Conservation (phyloP, 495 filamentous ascomycete species). For the Astrothelium macrocarpum region DNA sequence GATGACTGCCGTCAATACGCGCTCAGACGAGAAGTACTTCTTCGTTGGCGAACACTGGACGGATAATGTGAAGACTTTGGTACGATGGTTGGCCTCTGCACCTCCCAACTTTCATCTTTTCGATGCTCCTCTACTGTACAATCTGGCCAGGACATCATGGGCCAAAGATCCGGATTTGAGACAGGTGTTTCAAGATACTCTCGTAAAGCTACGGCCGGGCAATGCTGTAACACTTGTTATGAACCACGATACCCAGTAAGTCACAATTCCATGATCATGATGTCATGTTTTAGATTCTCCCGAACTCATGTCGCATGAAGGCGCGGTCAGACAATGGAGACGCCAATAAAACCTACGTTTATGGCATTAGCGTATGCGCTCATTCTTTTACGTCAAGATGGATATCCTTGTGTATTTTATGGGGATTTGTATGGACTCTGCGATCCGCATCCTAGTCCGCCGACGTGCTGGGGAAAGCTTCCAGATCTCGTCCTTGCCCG, state of each 20-base stretch:
- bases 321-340: conserved; percentile 32
- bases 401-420: conserved; percentile 65
- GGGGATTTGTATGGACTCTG: conserved; percentile 66
- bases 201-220: conserved; percentile 49
- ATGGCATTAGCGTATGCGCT: conserved; percentile 35
- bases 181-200: conserved; percentile 48
- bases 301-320: not conserved
- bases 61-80: conserved; percentile 46
- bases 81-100: conserved; percentile 43
- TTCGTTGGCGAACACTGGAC: conserved; percentile 70
- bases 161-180: conserved; percentile 48
- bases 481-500: conserved; percentile 53
- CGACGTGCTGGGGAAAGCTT: conserved; percentile 47
- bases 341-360: conserved; percentile 29
- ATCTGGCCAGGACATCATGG: conserved; percentile 49
- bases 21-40: conserved; percentile 42
- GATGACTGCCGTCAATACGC: conserved; percentile 42
- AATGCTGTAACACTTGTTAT: conserved; percentile 46
- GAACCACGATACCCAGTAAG: conserved; percentile 33
- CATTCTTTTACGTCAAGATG: conserved; percentile 55
- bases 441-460: conserved; percentile 42
- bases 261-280: not conserved
- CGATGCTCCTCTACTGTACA: conserved; percentile 58
- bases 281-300: not conserved
- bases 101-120: conserved; percentile 51